Evolutionary conservation across 495 filamentous ascomycete genomes (phyloP).

Genomic region (Bathelium albidoporum): DNA sequence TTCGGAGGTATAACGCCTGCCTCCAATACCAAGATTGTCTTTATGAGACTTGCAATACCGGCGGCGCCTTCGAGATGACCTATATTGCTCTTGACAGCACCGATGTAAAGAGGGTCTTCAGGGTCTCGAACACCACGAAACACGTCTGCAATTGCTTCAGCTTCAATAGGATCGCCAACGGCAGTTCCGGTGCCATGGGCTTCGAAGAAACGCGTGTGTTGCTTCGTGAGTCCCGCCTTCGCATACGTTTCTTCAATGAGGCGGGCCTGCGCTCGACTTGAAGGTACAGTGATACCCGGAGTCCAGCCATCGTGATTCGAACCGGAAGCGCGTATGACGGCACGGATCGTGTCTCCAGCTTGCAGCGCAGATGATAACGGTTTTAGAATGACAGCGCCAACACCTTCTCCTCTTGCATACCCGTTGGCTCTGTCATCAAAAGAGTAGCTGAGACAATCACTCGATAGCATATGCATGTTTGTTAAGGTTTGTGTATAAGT

Average conservation of each 20-base stretch:
- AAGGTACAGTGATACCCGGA: conserved; percentile 3
- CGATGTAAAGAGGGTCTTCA: conserved; percentile 5
- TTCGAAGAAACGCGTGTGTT: conserved; percentile 5
- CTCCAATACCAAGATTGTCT: conserved; percentile 48
- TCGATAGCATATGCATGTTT: not conserved
- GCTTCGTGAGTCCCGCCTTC: not conserved
- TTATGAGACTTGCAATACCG: conserved; percentile 50
- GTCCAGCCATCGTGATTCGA: conserved; percentile 5
- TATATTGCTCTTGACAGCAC: not conserved
- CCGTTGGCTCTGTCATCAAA: conserved; percentile 16
- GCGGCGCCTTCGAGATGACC: conserved; percentile 45
- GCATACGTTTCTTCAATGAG: conserved; percentile 1
- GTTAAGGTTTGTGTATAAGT: not conserved
- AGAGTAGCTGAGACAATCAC: not conserved
- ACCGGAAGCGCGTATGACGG: conserved; percentile 8
- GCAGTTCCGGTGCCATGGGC: conserved; percentile 11
- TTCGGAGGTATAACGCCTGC: conserved; percentile 40
- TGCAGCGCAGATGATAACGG: conserved; percentile 27
- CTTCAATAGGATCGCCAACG: conserved; percentile 7
- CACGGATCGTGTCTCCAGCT: conserved; percentile 32
- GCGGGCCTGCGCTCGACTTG: not conserved
- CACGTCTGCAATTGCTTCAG: not conserved
- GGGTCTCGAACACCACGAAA: not conserved
- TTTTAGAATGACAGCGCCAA: conserved; percentile 31
- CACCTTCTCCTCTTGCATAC: conserved; percentile 33